Evolutionary conservation across 441 rosid genomes (phyloP), one percentile per base, ranked within the genome.

Genomic region (Geranium incanum): DNA sequence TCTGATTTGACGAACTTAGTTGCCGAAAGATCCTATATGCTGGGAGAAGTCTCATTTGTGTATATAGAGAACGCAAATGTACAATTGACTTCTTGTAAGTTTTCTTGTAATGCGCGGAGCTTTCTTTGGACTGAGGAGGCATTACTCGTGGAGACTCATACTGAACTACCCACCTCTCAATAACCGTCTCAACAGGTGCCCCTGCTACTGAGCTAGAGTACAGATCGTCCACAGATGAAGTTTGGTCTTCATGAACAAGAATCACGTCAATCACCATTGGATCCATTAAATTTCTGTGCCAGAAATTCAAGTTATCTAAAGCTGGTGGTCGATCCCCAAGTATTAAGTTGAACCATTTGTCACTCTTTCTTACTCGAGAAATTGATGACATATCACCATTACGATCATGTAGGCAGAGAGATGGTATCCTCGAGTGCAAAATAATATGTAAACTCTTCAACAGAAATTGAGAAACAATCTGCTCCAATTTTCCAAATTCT

Each of bases 121-220:
- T 74, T 43, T 89, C 97, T 39, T 75, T 76, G 52, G 63, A 65
- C 36, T 81, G 86, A 66, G 86, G 84, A 76, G 81, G 72, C 80
- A 75, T 67, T 39, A 76, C 72, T 57, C 79, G 55, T 0, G 87
- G 83, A 33, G 82, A 82, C 82, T 93, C 92, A 21, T 85, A 93
- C 69, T 89, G 95, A 80, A 90, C 83, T 71, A 82, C 80, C 98
- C 98, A 93, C 77, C 97, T 84, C 83, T 90, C 98, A 38, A 93
- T 85, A 62, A 93, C 90, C 36, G 91, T 87, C 82, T 90, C 93
- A n/a, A 68, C 39, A 15, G 84, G 33, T 16, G 71, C 23, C 9
- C 73, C 72, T 5, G 64, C 71, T 63, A 75, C 70, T 19, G 87
- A 69, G 76, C 66, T 41, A 68, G 79, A 65, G 62, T 77, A 81